These are phyloP conservation scores for Sphagnum tenellum DNA, from an alignment of 225 moss, liverwort and hornwort species.

Conservation along the genomic window DNA sequence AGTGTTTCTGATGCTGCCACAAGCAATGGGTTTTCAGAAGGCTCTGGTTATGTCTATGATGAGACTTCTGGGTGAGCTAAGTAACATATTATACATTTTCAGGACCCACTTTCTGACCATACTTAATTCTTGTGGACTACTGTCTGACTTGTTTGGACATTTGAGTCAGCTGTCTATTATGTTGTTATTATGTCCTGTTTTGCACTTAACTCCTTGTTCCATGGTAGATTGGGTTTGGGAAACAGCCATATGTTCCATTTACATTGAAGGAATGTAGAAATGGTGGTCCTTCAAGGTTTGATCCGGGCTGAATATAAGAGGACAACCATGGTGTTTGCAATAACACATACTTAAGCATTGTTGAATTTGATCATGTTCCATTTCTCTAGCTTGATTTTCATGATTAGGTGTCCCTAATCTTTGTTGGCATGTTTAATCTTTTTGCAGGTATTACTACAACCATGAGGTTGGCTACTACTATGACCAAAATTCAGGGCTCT, in stretches of 20 bases:
- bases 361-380: background rate
- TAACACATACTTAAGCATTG: background rate
- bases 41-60: conserved; percentile 84
- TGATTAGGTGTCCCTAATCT: background rate
- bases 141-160: no score
- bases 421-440: background rate
- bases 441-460: conserved; percentile 80
- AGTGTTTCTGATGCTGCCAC: conserved; percentile 11
- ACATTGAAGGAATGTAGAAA: background rate
- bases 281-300: background rate
- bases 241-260: background rate
- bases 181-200: background rate
- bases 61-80: conserved; percentile 53
- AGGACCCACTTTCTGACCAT: no score
- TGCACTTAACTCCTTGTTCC: background rate
- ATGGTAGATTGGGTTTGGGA: background rate
- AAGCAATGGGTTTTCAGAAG: conserved; percentile 40
- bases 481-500: conserved; percentile 66
- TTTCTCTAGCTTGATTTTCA: background rate
- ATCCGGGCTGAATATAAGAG: no score
- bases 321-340: background rate
- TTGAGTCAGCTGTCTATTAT: no score
- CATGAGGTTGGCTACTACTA: conserved; percentile 77
- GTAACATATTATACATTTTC: background rate
- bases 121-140: no score